phyloP scores from a whole-genome alignment of 1,139 yeast species.

The Scheffersomyces segobiensis region DNA sequence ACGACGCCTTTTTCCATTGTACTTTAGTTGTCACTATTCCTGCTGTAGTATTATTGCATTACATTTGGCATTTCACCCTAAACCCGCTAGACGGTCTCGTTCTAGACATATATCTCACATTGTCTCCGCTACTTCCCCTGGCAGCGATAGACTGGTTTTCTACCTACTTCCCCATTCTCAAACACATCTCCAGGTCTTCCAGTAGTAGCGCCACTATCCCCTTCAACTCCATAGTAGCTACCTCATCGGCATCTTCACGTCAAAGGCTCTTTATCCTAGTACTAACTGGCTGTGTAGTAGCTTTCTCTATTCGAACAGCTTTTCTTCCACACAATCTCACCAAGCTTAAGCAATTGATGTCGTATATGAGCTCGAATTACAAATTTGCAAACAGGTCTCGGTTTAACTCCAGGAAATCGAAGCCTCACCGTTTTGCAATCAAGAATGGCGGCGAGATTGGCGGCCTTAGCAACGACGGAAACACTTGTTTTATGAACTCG shows the following conservation, averaged over 20 bases:
- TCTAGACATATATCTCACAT: background rate
- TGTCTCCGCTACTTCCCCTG: background rate
- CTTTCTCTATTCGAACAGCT: background rate
- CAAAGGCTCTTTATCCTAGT: background rate
- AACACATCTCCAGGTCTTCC: background rate
- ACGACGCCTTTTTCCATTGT: background rate
- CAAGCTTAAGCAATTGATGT: background rate
- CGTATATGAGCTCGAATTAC: conserved; percentile 11
- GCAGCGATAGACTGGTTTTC: background rate
- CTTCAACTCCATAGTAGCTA: background rate
- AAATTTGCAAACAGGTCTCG: conserved; percentile 1
- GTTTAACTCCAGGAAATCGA: conserved; percentile 16
- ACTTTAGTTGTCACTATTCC: background rate
- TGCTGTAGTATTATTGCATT: background rate
- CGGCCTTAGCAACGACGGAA: conserved; percentile 86
- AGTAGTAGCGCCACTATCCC: background rate
- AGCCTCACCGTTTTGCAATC: conserved; percentile 39
- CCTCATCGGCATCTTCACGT: background rate
- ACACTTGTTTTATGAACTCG: conserved; percentile 91
- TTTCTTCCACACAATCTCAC: background rate
- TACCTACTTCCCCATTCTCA: background rate
- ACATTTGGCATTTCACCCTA: background rate
- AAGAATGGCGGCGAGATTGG: conserved; percentile 74
- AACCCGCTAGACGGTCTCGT: background rate
- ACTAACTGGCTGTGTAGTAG: background rate